Conservation (phyloP, 805 yeast species). For the Danielia oregonensis region DNA sequence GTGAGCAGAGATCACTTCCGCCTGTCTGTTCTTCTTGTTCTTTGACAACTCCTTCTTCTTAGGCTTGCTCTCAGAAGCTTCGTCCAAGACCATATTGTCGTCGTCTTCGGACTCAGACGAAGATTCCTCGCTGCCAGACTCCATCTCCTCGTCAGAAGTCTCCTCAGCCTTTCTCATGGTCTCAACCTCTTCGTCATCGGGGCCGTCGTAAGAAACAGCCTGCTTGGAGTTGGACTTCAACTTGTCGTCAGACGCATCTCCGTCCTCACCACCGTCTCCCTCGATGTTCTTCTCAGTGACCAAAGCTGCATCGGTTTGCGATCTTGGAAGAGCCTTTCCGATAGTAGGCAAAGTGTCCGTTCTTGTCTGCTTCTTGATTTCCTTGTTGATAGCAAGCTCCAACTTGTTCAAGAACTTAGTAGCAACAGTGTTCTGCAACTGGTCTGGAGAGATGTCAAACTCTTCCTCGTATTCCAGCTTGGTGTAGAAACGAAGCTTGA, state of each 20-base stretch:
- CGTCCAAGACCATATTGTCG: slow-evolving; percentile 8
- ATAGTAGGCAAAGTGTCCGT: slow-evolving; percentile 55
- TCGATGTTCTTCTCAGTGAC: slow-evolving; percentile 25
- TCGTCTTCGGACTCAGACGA: slow-evolving; percentile 33
- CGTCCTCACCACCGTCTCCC: slow-evolving; percentile 53
- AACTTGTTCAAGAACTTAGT: slow-evolving; percentile 63
- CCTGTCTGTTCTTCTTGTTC: slow-evolving; percentile 79
- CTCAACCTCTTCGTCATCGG: slow-evolving; percentile 93
- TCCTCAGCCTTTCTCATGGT: slow-evolving; percentile 82
- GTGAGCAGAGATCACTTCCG: slow-evolving; percentile 71
- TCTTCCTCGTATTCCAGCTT: slow-evolving; percentile 75
- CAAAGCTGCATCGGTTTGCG: slow-evolving; percentile 33
- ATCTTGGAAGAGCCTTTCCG: slow-evolving; percentile 64
- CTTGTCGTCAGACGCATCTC: slow-evolving; percentile 59
- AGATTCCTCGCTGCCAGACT: slow-evolving; percentile 26
- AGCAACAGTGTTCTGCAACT: slow-evolving; percentile 67
- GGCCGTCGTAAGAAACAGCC: slow-evolving; percentile 88
- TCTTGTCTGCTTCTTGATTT: slow-evolving; percentile 76
- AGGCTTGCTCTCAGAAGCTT: slow-evolving; percentile 11
- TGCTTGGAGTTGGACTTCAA: slow-evolving; percentile 66
- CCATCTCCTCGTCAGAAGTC: slow-evolving; percentile 66
- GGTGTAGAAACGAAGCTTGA: slow-evolving; percentile 73
- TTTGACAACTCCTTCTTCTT: slow-evolving; percentile 40
- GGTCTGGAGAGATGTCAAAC: slow-evolving; percentile 80
- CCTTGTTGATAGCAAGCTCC: slow-evolving; percentile 72